Conservation (phyloP, 2,329 filamentous ascomycete species). For the Paraphoma sp. region DNA sequence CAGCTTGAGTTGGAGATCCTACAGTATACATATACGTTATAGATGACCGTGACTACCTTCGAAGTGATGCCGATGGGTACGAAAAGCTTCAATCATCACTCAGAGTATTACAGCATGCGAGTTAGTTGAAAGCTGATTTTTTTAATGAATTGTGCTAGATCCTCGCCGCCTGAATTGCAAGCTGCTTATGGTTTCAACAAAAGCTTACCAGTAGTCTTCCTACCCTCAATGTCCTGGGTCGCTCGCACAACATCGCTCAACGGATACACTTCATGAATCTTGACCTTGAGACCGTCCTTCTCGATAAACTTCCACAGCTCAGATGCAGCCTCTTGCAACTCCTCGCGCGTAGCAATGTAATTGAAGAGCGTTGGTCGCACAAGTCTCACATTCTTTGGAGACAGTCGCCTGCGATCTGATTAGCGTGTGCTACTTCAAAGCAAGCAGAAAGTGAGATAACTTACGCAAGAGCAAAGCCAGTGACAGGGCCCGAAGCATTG, state of each 20-base stretch:
- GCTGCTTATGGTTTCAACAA: conserved; percentile 67
- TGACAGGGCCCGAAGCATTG: conserved; percentile 80
- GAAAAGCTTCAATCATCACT: no score
- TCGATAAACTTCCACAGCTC: conserved; percentile 77
- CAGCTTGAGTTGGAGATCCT: no score
- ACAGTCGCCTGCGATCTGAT: conserved; percentile 55
- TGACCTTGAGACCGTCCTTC: conserved; percentile 72
- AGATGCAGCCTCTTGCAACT: conserved; percentile 71
- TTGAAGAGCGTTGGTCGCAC: conserved; percentile 75
- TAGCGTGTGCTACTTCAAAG: background rate
- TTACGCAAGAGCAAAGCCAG: conserved; percentile 68
- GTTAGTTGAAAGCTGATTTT: no score
- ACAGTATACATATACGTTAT: no score
- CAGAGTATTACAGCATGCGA: no score
- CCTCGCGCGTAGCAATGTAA: conserved; percentile 66
- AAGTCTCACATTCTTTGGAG: conserved; percentile 78
- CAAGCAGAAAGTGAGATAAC: conserved; percentile 48
- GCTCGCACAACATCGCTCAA: conserved; percentile 75
- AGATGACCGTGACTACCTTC: background rate
- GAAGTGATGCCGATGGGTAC: background rate
- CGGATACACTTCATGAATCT: conserved; percentile 78
- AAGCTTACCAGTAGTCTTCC: conserved; percentile 85
- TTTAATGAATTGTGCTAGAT: no score
- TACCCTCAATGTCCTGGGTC: conserved; percentile 77
- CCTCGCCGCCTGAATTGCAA: background rate